phyloP scores from a whole-genome alignment of 495 filamentous ascomycete genomes.

The Penicillium pulvis region DNA sequence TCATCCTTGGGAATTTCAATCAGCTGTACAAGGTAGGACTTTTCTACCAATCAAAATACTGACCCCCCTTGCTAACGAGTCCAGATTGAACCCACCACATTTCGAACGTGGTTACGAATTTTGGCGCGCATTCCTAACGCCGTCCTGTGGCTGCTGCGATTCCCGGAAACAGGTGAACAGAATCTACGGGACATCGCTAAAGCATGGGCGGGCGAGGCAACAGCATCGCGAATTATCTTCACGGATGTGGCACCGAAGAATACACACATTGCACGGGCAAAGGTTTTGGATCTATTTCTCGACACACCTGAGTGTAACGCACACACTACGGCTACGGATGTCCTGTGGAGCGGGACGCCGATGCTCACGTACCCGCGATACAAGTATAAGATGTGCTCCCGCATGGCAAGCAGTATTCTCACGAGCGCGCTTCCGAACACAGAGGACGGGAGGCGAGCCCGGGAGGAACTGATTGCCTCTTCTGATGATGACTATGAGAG shows the following conservation, averaged over 20 bases:
- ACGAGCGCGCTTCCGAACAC: slow-evolving; percentile 80
- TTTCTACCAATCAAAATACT: slow-evolving; percentile 2
- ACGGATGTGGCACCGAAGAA: slow-evolving; percentile 97
- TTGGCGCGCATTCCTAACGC: slow-evolving; percentile 84
- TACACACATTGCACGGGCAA: slow-evolving; percentile 88
- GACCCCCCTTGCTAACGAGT: background rate
- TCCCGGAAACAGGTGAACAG: slow-evolving; percentile 89
- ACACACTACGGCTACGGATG: slow-evolving; percentile 95
- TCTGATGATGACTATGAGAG: slow-evolving; percentile 82
- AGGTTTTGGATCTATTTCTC: slow-evolving; percentile 90
- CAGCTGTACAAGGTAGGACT: slow-evolving; percentile 92
- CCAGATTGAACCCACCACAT: slow-evolving; percentile 96
- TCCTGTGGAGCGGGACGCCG: slow-evolving; percentile 94
- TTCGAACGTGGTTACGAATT: slow-evolving; percentile 95
- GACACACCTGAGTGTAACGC: slow-evolving; percentile 99
- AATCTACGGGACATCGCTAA: slow-evolving; percentile 79
- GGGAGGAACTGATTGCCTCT: slow-evolving; percentile 72
- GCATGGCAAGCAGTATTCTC: slow-evolving; percentile 95
- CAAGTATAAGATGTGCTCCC: slow-evolving; percentile 97
- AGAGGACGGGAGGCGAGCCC: slow-evolving; percentile 65
- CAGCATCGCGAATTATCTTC: slow-evolving; percentile 91
- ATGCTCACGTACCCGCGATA: slow-evolving; percentile 93
- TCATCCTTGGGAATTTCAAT: slow-evolving; percentile 98
- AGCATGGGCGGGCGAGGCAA: slow-evolving; percentile 81
- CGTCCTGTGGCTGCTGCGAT: slow-evolving; percentile 93